phyloP scores from a whole-genome alignment of 768 basidiomycete species.

The Mycena albidolilacea region DNA sequence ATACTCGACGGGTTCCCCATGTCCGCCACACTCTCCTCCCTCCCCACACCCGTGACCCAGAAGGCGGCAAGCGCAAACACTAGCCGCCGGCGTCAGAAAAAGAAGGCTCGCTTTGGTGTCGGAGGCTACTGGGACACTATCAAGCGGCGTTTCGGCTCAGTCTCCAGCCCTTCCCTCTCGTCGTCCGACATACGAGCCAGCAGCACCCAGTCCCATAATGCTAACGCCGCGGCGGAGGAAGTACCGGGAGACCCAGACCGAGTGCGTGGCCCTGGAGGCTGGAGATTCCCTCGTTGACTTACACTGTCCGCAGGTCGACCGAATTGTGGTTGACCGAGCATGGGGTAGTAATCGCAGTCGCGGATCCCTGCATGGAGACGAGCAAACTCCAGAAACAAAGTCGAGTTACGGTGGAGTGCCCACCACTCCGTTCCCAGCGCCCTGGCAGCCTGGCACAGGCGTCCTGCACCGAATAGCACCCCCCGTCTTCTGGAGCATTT shows the following conservation, averaged over 20 bases:
- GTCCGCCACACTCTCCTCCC: slow-evolving; percentile 37
- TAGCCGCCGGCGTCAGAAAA: slow-evolving; percentile 49
- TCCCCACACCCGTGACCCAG: slow-evolving; percentile 62
- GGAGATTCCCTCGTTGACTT: background rate
- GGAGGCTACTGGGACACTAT: slow-evolving; percentile 65
- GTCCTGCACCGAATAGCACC: slow-evolving; percentile 45
- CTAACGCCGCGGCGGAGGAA: background rate
- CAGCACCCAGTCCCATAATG: slow-evolving; percentile 14
- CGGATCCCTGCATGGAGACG: slow-evolving; percentile 31
- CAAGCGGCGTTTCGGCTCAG: slow-evolving; percentile 68
- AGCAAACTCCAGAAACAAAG: slow-evolving; percentile 42
- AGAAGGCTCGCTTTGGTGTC: slow-evolving; percentile 57
- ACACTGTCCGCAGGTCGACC: slow-evolving; percentile 62
- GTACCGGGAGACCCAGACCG: slow-evolving; percentile 28
- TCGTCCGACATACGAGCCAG: slow-evolving; percentile 36
- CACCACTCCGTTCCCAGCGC: slow-evolving; percentile 30
- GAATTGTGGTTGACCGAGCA: slow-evolving; percentile 82
- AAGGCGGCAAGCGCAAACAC: slow-evolving; percentile 41
- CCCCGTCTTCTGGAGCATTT: slow-evolving; percentile 46
- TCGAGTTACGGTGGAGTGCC: slow-evolving; percentile 50
- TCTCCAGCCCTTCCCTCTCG: slow-evolving; percentile 62
- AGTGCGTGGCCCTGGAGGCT: slow-evolving; percentile 20
- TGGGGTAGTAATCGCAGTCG: slow-evolving; percentile 67
- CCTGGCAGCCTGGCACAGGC: slow-evolving; percentile 33
- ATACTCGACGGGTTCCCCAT: slow-evolving; percentile 34